Percentiles rank a stretch among this genome's conserved stretches.
Conservation (phyloP, 2,329 filamentous ascomycete genomes). For the Daldinia sp. region DNA sequence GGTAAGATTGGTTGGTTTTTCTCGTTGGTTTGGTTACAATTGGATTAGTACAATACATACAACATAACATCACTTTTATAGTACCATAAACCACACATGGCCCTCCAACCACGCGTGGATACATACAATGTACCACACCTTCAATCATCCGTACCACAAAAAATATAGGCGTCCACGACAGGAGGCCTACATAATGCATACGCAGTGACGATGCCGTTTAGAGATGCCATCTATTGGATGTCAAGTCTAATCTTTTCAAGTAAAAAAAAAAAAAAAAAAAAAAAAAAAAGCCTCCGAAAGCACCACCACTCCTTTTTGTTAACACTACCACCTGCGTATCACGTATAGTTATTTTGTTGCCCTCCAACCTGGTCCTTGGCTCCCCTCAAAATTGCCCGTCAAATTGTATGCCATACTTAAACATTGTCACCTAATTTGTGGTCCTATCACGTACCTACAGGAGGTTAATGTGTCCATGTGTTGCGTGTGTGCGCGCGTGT, state of each 20-base stretch:
- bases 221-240: conserved; percentile 15
- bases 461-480: not conserved
- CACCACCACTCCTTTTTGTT: conserved; percentile 6
- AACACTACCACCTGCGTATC: not conserved
- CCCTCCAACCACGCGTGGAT: too few species aligned
- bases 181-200: conserved; percentile 2
- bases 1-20: not conserved
- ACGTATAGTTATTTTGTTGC: conserved; percentile 8
- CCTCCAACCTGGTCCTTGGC: conserved; percentile 40
- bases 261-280: too few species aligned
- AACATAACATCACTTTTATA: too few species aligned
- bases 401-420: not conserved
- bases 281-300: conserved; percentile 18
- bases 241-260: conserved; percentile 10
- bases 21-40: not conserved
- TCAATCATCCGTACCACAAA: not conserved
- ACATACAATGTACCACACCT: too few species aligned
- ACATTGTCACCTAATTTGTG: not conserved
- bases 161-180: not conserved
- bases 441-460: not conserved
- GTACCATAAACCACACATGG: too few species aligned
- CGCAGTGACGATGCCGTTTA: not conserved
- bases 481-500: too few species aligned
- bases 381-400: conserved; percentile 15
- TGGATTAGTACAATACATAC: not conserved